Base-by-base conservation (phyloP, 371 early-diverging fungal genomes). In the Smittium culicis region DNA sequence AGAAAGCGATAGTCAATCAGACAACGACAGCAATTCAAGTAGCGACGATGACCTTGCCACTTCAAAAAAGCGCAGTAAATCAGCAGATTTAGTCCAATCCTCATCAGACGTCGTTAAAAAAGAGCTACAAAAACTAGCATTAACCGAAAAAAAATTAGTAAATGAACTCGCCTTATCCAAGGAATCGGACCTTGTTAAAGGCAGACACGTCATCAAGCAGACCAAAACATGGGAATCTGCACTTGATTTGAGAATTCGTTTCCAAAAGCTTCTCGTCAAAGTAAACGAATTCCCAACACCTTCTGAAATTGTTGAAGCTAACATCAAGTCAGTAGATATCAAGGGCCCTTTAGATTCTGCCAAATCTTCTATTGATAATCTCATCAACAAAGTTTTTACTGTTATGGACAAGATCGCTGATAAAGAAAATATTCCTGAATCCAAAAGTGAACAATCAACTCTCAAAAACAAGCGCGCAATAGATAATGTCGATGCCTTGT, bases 201-300 rank as follows among this genome's bases (percentile, higher is more conserved):
- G 96, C 28, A 79, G 81, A 35, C 91, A 93, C 69, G 92, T 95
- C n/a, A 71, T 81, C 45, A 71, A 74, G 25, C 81, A 88, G 83
- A 78, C 85, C 80, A 77, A 81, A 2, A 73, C 95, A 32, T 95
- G 92, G 90, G 95, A 96, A 66, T 81, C 81, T 16, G 78, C 88
- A 25, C 77, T 96, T 62, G 96, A 94, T 71, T 81, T 84, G 24
- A 86, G 96, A 58, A 96, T 96, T 69, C 87, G 92, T 35, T 77
- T 91, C 35, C 96, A 96, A 75, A 88, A 90, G 69, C 74, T 85
- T 0, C 75, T 91, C 24, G 79, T 82, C 1, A 67, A 84, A 54
- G 86, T 89, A 59, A 93, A 96, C 77, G 85, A 82, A 30, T 80
- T 94, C 24, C 97, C 97, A 5, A 87, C 86, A 31, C 27, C 57